Percentiles rank a stretch among this genome's conserved stretches.
Conservation (phyloP, 2,329 filamentous ascomycete genomes). For the Aspergillus glaucus region DNA sequence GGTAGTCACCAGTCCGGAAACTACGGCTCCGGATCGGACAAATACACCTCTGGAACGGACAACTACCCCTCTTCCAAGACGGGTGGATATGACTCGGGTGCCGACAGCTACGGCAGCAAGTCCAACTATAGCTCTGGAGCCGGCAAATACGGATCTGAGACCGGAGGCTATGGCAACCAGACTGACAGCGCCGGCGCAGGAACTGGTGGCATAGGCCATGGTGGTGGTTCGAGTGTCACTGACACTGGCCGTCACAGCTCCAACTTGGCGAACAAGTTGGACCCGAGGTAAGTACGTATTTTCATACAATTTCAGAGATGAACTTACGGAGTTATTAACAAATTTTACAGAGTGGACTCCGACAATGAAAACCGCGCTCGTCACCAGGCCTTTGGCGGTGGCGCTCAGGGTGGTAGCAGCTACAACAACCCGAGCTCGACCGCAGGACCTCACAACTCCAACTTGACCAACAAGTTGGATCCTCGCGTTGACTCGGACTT, state of each 20-base stretch:
- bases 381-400: conserved; percentile 3
- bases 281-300: background rate
- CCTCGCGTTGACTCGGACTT: conserved; percentile 6
- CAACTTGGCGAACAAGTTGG: background rate
- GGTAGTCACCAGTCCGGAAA: background rate
- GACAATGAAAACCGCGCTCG: background rate
- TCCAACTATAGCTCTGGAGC: conserved; percentile 1
- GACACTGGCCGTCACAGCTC: conserved; percentile 2
- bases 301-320: background rate
- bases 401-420: conserved; percentile 8
- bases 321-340: background rate
- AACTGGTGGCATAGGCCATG: background rate
- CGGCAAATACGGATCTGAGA: conserved; percentile 19
- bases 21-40: background rate
- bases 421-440: conserved; percentile 4
- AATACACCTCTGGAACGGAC: background rate
- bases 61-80: background rate
- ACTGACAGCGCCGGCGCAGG: conserved; percentile 4
- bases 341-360: background rate
- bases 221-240: background rate
- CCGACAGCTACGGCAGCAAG: conserved; percentile 4
- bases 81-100: background rate
- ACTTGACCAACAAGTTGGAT: conserved; percentile 5
- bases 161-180: conserved; percentile 1
- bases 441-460: conserved; percentile 3